Evolutionary conservation across 192 early-diverging fungal species (phyloP).

Genomic region (Physocladia obscura): DNA sequence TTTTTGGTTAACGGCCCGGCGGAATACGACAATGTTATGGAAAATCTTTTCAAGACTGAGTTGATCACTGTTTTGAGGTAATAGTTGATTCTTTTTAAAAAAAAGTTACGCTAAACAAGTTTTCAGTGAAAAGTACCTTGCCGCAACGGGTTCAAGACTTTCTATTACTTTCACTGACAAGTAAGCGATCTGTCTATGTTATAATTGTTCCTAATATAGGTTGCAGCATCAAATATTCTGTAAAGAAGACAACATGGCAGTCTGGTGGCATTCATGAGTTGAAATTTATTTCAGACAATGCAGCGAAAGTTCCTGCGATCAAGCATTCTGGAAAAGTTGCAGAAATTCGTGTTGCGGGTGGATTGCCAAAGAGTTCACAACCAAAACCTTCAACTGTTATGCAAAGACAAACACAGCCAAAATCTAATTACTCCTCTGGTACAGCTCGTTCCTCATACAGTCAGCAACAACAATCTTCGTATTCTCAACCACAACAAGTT

Average conservation of each 20-base stretch:
- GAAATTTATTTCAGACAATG: conserved; percentile 42
- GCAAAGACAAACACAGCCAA: conserved; percentile 10
- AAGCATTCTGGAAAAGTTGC: conserved; percentile 46
- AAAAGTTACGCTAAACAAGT: background rate
- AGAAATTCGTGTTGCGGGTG: conserved; percentile 44
- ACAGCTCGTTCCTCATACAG: conserved; percentile 12
- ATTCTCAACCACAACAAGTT: background rate
- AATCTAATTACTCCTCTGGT: background rate
- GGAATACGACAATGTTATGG: conserved; percentile 59
- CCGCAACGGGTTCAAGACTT: conserved; percentile 27
- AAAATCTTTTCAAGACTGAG: conserved; percentile 62
- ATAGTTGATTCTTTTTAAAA: conserved; percentile 10
- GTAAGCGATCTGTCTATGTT: conserved; percentile 18
- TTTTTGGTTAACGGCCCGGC: conserved; percentile 53
- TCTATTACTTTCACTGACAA: conserved; percentile 45
- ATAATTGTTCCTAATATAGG: background rate
- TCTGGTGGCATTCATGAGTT: conserved; percentile 46
- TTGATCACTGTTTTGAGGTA: conserved; percentile 56
- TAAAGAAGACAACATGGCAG: conserved; percentile 63
- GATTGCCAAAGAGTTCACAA: conserved; percentile 48
- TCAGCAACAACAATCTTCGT: background rate
- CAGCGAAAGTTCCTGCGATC: conserved; percentile 29
- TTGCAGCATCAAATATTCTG: conserved; percentile 52
- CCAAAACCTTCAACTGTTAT: conserved; percentile 36
- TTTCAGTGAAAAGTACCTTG: conserved; percentile 48